phyloP scores from a whole-genome alignment of 2,329 filamentous ascomycete genomes.

The Talaromyces rugulosus region DNA sequence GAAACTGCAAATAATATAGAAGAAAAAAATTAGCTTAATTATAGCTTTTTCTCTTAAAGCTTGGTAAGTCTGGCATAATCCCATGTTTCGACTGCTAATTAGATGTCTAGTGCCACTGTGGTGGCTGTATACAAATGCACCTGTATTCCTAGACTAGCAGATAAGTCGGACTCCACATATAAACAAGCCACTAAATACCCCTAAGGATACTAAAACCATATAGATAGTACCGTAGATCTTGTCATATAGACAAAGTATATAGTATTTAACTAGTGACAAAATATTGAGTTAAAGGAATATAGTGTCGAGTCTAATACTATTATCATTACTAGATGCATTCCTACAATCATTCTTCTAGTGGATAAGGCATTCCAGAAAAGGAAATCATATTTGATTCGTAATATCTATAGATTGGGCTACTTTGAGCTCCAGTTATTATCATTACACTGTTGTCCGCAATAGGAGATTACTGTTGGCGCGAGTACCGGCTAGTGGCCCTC shows the following conservation, averaged over 20 bases:
- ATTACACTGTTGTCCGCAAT: neutral
- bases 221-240: constrained; percentile 7
- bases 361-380: neutral
- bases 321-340: constrained; percentile 8
- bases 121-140: constrained; percentile 27
- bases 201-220: neutral
- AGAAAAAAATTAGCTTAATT: constrained; percentile 21
- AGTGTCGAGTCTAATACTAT: constrained; percentile 8
- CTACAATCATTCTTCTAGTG: neutral
- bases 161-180: constrained; percentile 34
- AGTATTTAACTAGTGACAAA: too few species aligned
- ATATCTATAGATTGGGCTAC: neutral
- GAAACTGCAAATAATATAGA: constrained; percentile 23
- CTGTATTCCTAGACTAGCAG: constrained; percentile 21
- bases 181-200: constrained; percentile 12
- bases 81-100: too few species aligned
- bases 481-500: neutral
- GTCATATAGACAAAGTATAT: constrained; percentile 8
- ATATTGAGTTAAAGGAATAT: neutral
- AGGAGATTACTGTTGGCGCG: neutral
- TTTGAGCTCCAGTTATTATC: neutral
- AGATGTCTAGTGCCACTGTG: constrained; percentile 23
- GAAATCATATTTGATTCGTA: neutral
- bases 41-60: constrained; percentile 22
- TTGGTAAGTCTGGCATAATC: too few species aligned